A percentile compares a stretch with the other conserved stretches of the same genome.
phyloP scores from a whole-genome alignment of 768 basidiomycete species.

The Panellus pusillus region DNA sequence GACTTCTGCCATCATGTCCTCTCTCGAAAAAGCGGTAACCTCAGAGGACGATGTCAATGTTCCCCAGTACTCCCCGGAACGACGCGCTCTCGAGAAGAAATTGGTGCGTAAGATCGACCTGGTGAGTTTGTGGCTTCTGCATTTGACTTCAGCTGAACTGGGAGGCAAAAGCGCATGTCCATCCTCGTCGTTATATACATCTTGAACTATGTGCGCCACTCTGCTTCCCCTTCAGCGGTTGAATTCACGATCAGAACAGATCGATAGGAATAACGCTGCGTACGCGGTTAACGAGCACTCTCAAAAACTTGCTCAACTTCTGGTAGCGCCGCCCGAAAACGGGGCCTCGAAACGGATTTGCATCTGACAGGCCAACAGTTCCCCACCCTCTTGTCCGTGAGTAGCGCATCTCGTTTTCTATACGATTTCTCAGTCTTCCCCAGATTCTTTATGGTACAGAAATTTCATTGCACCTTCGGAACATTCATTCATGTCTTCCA shows the following conservation, averaged over 20 bases:
- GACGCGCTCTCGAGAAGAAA: constrained; percentile 49
- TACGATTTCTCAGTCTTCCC: no score
- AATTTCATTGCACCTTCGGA: neutral
- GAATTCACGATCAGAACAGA: constrained; percentile 33
- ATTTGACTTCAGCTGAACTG: no score
- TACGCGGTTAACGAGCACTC: constrained; percentile 23
- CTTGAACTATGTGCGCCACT: constrained; percentile 42
- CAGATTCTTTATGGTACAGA: no score
- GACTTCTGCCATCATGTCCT: constrained; percentile 4
- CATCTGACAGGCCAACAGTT: constrained; percentile 63
- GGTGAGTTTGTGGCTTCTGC: no score
- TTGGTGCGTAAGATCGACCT: constrained; percentile 57
- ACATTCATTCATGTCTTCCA: neutral
- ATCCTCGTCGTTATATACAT: constrained; percentile 55
- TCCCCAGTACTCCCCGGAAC: constrained; percentile 18
- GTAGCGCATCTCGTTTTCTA: neutral
- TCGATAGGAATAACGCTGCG: constrained; percentile 79
- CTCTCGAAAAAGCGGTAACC: constrained; percentile 17
- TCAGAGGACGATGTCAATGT: neutral
- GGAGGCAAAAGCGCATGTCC: constrained; percentile 39
- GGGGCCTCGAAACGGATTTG: constrained; percentile 71
- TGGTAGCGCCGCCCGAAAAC: constrained; percentile 65
- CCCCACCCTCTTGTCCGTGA: constrained; percentile 61
- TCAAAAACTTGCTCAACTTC: neutral
- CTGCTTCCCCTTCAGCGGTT: neutral